Percentiles rank a stretch among this genome's conserved stretches.
These are phyloP conservation scores for Basidiobolus heterosporus DNA, from an alignment of 371 early-diverging fungal species.

Conservation along the genomic window DNA sequence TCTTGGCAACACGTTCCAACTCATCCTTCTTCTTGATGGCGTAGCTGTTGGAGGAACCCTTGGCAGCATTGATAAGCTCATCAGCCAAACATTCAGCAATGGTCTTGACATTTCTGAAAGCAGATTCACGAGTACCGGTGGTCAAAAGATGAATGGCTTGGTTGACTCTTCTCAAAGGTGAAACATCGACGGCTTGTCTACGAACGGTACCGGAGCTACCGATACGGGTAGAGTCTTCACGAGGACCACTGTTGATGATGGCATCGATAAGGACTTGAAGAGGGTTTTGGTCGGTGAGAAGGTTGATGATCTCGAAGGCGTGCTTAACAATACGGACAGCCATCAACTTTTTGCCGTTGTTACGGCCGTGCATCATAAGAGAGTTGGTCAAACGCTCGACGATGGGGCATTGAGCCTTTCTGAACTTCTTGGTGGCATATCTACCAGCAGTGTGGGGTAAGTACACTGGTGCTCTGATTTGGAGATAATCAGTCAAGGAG, in stretches of 20 bases:
- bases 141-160: constrained; percentile 92
- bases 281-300: constrained; percentile 97
- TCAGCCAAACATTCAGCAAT: constrained; percentile 99
- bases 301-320: constrained; percentile 98
- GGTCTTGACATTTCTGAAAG: constrained; percentile 94
- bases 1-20: constrained; percentile 62
- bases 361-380: constrained; percentile 99
- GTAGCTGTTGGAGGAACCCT: constrained; percentile 96
- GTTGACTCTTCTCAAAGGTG: constrained; percentile 98
- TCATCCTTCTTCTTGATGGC: constrained; percentile 99
- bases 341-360: constrained; percentile 99
- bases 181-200: constrained; percentile 99
- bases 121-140: constrained; percentile 63
- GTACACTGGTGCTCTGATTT: constrained; percentile 85
- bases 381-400: constrained; percentile 99
- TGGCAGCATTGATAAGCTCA: constrained; percentile 99
- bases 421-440: constrained; percentile 93
- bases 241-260: constrained; percentile 99
- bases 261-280: constrained; percentile 98
- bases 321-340: constrained; percentile 97
- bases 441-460: constrained; percentile 97
- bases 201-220: constrained; percentile 99
- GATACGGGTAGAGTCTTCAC: constrained; percentile 99
- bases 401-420: constrained; percentile 98
- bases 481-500: constrained; percentile 86